Percentiles rank a stretch among this genome's conserved stretches.
Evolutionary conservation across 148 eudicot genomes (phyloP).

Genomic region (Vaccinium macrocarpon): DNA sequence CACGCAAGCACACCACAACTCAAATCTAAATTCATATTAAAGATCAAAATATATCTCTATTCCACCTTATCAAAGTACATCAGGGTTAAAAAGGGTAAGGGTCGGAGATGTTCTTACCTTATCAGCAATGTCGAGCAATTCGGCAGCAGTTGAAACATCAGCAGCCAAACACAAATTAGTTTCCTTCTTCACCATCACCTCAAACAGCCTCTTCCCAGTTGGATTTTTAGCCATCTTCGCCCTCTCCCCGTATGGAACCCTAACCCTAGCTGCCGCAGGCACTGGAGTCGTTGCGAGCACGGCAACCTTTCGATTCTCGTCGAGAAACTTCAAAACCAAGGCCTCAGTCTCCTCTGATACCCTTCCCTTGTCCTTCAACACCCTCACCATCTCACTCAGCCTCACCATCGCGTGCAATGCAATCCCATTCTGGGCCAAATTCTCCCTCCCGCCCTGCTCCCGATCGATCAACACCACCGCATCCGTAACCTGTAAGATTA

Average conservation of each 20-base stretch:
- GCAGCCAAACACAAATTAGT: constrained; percentile 90
- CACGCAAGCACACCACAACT: not conserved
- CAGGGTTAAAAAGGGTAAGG: not conserved
- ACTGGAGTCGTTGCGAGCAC: constrained; percentile 32
- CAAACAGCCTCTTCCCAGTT: constrained; percentile 74
- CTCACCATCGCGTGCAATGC: constrained; percentile 70
- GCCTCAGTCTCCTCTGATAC: constrained; percentile 69
- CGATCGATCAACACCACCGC: constrained; percentile 84
- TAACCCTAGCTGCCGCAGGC: constrained; percentile 24
- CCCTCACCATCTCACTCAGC: constrained; percentile 81
- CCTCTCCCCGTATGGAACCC: constrained; percentile 63
- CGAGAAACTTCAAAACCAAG: constrained; percentile 70
- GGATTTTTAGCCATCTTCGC: constrained; percentile 69
- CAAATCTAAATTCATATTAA: not conserved
- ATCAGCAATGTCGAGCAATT: constrained; percentile 78
- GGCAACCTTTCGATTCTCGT: constrained; percentile 62
- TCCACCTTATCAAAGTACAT: not conserved
- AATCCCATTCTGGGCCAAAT: constrained; percentile 68
- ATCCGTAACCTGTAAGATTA: constrained; percentile 43
- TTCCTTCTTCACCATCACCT: constrained; percentile 76
- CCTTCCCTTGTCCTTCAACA: constrained; percentile 67
- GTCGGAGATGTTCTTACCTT: constrained; percentile 43
- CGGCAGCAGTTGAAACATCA: constrained; percentile 87
- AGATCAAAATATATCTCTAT: not conserved
- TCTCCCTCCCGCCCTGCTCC: constrained; percentile 90